phyloP scores from a whole-genome alignment of 2,329 filamentous ascomycete genomes.

The Rhinocladiella similis region DNA sequence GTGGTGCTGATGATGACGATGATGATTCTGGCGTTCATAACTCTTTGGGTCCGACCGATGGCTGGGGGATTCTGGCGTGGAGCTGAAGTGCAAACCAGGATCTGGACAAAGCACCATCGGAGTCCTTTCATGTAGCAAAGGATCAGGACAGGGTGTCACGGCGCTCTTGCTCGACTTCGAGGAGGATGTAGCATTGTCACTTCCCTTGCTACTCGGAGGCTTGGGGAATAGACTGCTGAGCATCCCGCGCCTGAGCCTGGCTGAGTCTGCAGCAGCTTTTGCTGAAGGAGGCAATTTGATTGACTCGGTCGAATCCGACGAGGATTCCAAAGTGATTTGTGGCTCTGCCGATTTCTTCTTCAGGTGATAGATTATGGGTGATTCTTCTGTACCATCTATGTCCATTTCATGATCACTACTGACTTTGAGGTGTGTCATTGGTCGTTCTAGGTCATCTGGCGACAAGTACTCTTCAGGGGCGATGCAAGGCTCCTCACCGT shows the following conservation, averaged over 20 bases:
- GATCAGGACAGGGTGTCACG: conserved; percentile 20
- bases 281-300: conserved; percentile 26
- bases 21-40: neutral
- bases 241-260: conserved; percentile 28
- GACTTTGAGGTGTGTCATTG: conserved; percentile 21
- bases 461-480: conserved; percentile 1
- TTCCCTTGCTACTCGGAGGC: conserved; percentile 9
- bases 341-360: conserved; percentile 14
- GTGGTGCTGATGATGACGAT: neutral
- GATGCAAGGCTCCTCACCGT: neutral
- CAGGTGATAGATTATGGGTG: conserved; percentile 20
- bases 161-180: conserved; percentile 2
- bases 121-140: conserved; percentile 19
- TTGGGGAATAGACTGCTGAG: conserved; percentile 19
- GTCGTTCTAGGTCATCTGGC: conserved; percentile 21
- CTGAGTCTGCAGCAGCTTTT: conserved; percentile 29
- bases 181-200: conserved; percentile 3
- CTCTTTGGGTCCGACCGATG: conserved; percentile 2
- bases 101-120: conserved; percentile 24
- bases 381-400: conserved; percentile 18
- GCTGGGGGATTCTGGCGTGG: conserved; percentile 1
- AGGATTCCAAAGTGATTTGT: neutral
- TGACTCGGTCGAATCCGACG: neutral
- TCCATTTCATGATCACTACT: conserved; percentile 18
- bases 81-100: conserved; percentile 18